A percentile compares a stretch with the other conserved stretches of the same genome.
Evolutionary conservation across 192 early-diverging fungal genomes (phyloP).

Genomic region (Mortierella antarctica): DNA sequence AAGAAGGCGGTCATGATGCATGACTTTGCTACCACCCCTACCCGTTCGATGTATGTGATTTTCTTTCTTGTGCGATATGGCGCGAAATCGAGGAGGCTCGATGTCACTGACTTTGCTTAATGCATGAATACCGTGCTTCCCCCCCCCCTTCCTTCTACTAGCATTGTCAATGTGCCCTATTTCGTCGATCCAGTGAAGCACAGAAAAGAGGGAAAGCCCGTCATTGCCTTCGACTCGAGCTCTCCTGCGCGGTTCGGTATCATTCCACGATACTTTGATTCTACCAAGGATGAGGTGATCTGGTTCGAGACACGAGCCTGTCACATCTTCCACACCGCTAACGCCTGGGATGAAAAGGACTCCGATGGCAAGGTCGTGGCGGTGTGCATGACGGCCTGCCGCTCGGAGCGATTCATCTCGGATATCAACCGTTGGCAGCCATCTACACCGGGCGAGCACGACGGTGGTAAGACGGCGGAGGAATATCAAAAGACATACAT

Average conservation of each 20-base stretch:
- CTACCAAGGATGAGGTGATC: conserved; percentile 16
- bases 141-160: not conserved
- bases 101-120: not conserved
- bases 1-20: conserved; percentile 38
- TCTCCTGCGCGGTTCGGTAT: conserved; percentile 27
- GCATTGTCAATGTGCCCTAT: conserved; percentile 23
- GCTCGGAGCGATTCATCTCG: conserved; percentile 23
- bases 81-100: not conserved
- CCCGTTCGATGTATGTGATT: conserved; percentile 26
- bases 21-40: conserved; percentile 31
- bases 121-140: not conserved
- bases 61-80: not conserved
- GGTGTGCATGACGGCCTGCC: conserved; percentile 39
- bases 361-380: conserved; percentile 30
- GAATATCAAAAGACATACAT: conserved; percentile 14
- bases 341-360: conserved; percentile 45
- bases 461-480: conserved; percentile 34
- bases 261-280: conserved; percentile 37
- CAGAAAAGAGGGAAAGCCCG: conserved; percentile 14
- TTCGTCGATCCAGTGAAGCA: conserved; percentile 3
- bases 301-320: conserved; percentile 43
- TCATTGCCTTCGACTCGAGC: conserved; percentile 21
- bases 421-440: conserved; percentile 39
- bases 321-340: conserved; percentile 49
- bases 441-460: conserved; percentile 4